Base-by-base conservation (phyloP, 2,329 filamentous ascomycete species). In the Thyridium curvatum region DNA sequence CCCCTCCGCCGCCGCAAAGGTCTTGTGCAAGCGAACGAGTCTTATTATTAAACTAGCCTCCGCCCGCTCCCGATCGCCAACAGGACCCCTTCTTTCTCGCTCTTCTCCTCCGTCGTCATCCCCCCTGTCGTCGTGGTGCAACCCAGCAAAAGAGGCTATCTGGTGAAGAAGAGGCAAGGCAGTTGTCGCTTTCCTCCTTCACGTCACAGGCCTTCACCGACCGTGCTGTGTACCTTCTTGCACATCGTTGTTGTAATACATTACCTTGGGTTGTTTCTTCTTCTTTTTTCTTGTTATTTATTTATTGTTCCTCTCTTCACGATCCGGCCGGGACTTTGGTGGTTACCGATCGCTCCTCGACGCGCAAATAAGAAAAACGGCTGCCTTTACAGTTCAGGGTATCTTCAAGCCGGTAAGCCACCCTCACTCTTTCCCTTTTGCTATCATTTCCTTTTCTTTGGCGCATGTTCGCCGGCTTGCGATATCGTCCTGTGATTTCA, bases 11-110 rank as follows among this genome's bases (percentile, higher is more conserved):
- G n/a, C n/a, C n/a, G n/a, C n/a, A n/a, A n/a, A n/a, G n/a, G n/a
- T n/a, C 10, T 26, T 26, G 21, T 26, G 21, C 21, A 26, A n/a
- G 21, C 21, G 21, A n/a, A 26, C 21, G 21, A 26, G 10, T 18
- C 14, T 16, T 16, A 34, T 34, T 34, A 34, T 34, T 34, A 37
- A 37, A 37, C 35, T 37, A 37, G 35, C 35, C 21, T 30, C 35
- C 35, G 28, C 35, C 35, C 35, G 28, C 35, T 37, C 13, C 35
- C 28, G 16, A 28, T 18, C 4, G 14, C 8, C 35, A 36, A 30
- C 13, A 16, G 30, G 15, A 16, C 15, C 30, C 30, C 13, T 26
- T 36, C 29, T 28, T 29, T 31, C 16, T 37, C 17, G 26, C 34
- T 36, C 17, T 18, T 37, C 28, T 18, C 32, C n/a, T 34, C 32